Conservation (phyloP, 2,329 filamentous ascomycete genomes). For the Aspergillus novofumigatus region DNA sequence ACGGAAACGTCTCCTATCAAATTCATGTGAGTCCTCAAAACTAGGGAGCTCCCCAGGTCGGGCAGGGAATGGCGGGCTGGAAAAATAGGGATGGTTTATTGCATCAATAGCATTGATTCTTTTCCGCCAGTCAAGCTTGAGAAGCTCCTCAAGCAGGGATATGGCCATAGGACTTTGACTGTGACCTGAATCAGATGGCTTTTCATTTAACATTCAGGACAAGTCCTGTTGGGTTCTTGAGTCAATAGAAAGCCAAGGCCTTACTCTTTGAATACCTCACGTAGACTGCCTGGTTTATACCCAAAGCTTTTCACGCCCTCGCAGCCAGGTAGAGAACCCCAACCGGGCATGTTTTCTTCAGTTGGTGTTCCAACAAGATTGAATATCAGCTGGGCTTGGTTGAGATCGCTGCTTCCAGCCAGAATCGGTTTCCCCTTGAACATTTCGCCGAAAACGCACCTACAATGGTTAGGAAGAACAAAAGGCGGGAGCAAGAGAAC, state of each 20-base stretch:
- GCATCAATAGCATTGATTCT: conserved; percentile 93
- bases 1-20: conserved; percentile 89
- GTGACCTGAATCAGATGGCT: conserved; percentile 12
- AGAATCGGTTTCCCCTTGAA: conserved; percentile 89
- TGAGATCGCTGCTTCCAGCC: conserved; percentile 78
- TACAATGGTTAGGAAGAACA: conserved; percentile 35
- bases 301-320: conserved; percentile 65
- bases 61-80: conserved; percentile 70
- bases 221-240: background rate
- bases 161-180: conserved; percentile 68
- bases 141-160: conserved; percentile 72
- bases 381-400: conserved; percentile 92
- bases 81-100: conserved; percentile 87
- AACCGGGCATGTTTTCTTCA: conserved; percentile 89
- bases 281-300: conserved; percentile 61
- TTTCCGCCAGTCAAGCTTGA: conserved; percentile 83
- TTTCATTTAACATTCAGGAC: background rate
- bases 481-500: background rate
- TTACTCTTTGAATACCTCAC: conserved; percentile 70
- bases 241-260: conserved; percentile 9
- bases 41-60: conserved; percentile 80
- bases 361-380: conserved; percentile 85
- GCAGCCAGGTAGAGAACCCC: conserved; percentile 75
- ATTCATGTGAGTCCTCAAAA: conserved; percentile 92
- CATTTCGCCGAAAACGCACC: conserved; percentile 99